phyloP scores from a whole-genome alignment of 1,284 basidiomycete species.

The Neotropicomus parvogracilis region DNA sequence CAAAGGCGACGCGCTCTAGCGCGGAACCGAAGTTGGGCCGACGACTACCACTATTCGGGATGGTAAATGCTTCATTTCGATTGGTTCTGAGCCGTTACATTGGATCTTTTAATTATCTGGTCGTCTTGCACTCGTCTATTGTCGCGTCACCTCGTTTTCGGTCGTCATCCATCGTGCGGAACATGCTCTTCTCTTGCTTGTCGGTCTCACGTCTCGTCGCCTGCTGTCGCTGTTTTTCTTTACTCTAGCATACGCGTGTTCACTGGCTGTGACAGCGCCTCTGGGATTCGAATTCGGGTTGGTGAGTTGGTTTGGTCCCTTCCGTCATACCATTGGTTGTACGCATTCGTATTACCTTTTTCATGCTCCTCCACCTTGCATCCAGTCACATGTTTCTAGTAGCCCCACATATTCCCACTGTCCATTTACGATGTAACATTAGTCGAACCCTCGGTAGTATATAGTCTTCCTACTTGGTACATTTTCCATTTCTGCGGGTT shows the following conservation, averaged over 20 bases:
- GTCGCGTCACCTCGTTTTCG: slow-evolving; percentile 16
- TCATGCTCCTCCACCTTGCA: slow-evolving; percentile 15
- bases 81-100: slow-evolving; percentile 11
- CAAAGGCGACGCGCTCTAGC: slow-evolving; percentile 44
- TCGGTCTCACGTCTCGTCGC: slow-evolving; percentile 9
- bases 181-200: slow-evolving; percentile 24
- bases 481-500: neutral
- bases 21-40: slow-evolving; percentile 65
- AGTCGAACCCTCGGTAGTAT: slow-evolving; percentile 31
- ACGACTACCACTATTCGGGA: slow-evolving; percentile 62
- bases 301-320: slow-evolving; percentile 12
- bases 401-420: slow-evolving; percentile 23
- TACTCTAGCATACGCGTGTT: slow-evolving; percentile 20
- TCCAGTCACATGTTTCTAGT: slow-evolving; percentile 28
- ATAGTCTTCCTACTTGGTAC: slow-evolving; percentile 23
- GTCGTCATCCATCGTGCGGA: slow-evolving; percentile 20
- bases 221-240: slow-evolving; percentile 8
- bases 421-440: slow-evolving; percentile 35
- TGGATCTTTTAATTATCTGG: slow-evolving; percentile 29
- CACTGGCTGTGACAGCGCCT: slow-evolving; percentile 8
- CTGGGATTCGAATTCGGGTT: slow-evolving; percentile 10
- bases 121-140: slow-evolving; percentile 20
- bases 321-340: slow-evolving; percentile 18
- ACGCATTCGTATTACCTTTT: slow-evolving; percentile 9
- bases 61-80: slow-evolving; percentile 43